These are phyloP conservation scores for Pichia gijzeniarum DNA, from an alignment of 805 yeast genomes.

Conservation along the genomic window DNA sequence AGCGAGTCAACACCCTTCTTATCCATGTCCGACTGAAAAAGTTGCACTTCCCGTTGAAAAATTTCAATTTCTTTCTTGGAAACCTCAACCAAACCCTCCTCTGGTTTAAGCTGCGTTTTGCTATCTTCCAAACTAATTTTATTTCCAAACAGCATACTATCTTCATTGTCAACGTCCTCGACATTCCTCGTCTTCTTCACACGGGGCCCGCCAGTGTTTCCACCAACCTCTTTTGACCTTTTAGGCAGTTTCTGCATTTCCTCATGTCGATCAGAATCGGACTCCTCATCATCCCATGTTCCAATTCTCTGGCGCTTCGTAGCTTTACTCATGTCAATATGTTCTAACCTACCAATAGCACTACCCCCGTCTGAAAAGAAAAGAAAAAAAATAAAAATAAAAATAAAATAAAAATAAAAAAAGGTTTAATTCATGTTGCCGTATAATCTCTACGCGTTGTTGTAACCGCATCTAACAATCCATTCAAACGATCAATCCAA, in stretches of 20 bases:
- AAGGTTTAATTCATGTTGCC: no score
- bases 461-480: no score
- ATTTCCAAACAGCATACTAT: slow-evolving; percentile 2
- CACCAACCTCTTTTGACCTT: neutral
- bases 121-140: slow-evolving; percentile 10
- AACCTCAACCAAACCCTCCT: slow-evolving; percentile 45
- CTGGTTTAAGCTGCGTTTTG: slow-evolving; percentile 44
- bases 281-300: slow-evolving; percentile 3
- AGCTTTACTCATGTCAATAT: neutral
- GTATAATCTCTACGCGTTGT: no score
- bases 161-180: neutral
- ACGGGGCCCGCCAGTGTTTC: neutral
- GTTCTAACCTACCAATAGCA: neutral
- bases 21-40: slow-evolving; percentile 43
- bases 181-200: neutral
- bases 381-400: no score
- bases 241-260: neutral
- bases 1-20: slow-evolving; percentile 50
- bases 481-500: no score
- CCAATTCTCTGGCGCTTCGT: neutral
- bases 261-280: neutral
- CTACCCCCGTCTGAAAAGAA: no score
- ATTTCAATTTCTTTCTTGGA: slow-evolving; percentile 38
- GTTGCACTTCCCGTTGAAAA: slow-evolving; percentile 41
- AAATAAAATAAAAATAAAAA: no score